Evolutionary conservation across 2,329 filamentous ascomycete species (phyloP).

Genomic region (Calonectria leucothoes): DNA sequence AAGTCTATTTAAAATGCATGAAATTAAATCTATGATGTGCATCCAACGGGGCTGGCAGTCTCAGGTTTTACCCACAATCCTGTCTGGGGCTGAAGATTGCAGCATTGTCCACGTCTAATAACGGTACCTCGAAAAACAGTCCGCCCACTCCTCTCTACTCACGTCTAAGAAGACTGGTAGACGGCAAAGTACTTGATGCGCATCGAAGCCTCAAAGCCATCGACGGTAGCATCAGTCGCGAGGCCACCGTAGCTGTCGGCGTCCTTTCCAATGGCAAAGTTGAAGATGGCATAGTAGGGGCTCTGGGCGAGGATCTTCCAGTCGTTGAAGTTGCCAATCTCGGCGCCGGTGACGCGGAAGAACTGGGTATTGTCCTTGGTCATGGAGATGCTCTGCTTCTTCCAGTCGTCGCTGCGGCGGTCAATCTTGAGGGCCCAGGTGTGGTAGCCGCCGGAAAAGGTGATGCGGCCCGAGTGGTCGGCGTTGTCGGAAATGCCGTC

Average conservation of each 20-base stretch:
- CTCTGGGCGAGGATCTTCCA: neutral
- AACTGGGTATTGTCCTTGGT: neutral
- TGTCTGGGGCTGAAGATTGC: neutral
- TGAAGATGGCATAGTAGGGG: conserved; percentile 2
- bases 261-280: neutral
- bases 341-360: neutral
- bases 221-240: neutral
- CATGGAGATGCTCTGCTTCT: neutral
- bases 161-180: neutral
- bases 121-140: neutral
- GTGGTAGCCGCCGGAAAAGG: neutral
- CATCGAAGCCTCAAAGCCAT: neutral
- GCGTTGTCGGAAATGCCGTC: neutral
- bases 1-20: neutral
- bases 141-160: too few species aligned
- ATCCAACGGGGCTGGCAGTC: neutral
- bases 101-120: neutral
- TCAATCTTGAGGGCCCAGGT: neutral
- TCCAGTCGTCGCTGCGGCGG: neutral
- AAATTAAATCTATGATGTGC: neutral
- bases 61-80: neutral
- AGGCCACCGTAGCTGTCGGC: neutral
- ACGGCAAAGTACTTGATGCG: neutral
- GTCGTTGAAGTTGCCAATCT: neutral
- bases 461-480: neutral